A percentile compares a stretch with the other conserved stretches of the same genome.
These are phyloP conservation scores for Sporothrix curviconia DNA, from an alignment of 2,329 filamentous ascomycete genomes.

Conservation along the genomic window DNA sequence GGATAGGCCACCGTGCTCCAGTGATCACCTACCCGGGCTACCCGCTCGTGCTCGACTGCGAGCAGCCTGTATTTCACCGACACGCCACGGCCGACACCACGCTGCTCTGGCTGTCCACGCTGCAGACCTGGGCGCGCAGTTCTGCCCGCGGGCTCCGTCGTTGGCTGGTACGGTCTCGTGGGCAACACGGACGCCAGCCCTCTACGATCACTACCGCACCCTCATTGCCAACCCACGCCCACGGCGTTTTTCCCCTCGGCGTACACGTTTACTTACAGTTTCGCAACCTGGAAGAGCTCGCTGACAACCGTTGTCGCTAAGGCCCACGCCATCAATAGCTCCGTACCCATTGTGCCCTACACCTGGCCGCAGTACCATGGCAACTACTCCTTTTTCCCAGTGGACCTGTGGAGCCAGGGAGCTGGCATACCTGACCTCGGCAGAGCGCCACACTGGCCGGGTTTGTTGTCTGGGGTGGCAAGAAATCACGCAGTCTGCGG, in stretches of 20 bases:
- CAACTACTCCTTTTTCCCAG: conserved; percentile 14
- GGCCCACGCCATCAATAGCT: conserved; percentile 5
- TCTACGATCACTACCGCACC: conserved; percentile 11
- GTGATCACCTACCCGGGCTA: conserved; percentile 14
- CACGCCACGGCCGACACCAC: conserved; percentile 1
- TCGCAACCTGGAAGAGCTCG: conserved; percentile 6
- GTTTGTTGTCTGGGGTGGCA: conserved; percentile 14
- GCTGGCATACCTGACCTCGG: not conserved
- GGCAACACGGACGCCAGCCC: conserved; percentile 11
- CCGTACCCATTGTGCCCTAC: conserved; percentile 9
- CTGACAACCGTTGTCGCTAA: not conserved
- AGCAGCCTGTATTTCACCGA: conserved; percentile 12
- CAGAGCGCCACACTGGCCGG: not conserved
- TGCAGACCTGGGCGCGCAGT: conserved; percentile 14
- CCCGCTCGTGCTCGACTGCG: conserved; percentile 15
- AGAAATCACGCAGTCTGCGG: conserved; percentile 14
- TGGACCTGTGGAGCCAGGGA: conserved; percentile 9
- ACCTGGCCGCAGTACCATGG: conserved; percentile 16
- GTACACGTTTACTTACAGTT: conserved; percentile 12
- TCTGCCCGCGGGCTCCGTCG: conserved; percentile 2
- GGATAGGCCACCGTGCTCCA: conserved; percentile 6
- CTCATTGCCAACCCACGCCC: conserved; percentile 15
- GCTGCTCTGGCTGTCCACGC: conserved; percentile 1
- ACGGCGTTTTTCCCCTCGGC: conserved; percentile 13
- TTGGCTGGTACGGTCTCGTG: conserved; percentile 14